Evolutionary conservation across 257 asterid genomes (phyloP).

Genomic region (Capsicum chinense): DNA sequence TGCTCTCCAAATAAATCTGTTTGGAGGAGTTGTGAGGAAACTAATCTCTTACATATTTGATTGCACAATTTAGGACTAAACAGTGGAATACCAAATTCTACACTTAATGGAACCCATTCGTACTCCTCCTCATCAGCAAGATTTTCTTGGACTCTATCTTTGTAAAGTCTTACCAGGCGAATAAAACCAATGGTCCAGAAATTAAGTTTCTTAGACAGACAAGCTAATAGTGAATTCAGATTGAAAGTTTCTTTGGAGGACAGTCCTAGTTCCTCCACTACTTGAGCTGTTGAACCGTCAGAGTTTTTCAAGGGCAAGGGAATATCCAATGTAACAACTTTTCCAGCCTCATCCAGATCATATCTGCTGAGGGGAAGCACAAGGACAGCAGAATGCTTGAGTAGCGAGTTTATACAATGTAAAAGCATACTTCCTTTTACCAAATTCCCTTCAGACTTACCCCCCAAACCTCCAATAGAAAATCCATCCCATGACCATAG

Average conservation of each 20-base stretch:
- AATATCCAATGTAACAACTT: slow-evolving; percentile 75
- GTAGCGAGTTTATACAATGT: slow-evolving; percentile 95
- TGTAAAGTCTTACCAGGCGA: slow-evolving; percentile 77
- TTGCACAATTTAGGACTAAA: slow-evolving; percentile 93
- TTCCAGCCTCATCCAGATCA: slow-evolving; percentile 81
- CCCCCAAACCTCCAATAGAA: slow-evolving; percentile 89
- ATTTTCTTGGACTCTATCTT: slow-evolving; percentile 63
- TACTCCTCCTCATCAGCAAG: slow-evolving; percentile 61
- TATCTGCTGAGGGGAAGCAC: slow-evolving; percentile 90
- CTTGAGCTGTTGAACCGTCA: slow-evolving; percentile 82
- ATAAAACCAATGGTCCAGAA: slow-evolving; percentile 86
- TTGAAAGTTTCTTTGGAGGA: slow-evolving; percentile 55
- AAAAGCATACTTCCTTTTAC: slow-evolving; percentile 90
- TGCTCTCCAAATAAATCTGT: slow-evolving; percentile 75
- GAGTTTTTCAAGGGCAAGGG: slow-evolving; percentile 90
- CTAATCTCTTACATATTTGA: slow-evolving; percentile 78
- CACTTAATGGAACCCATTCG: slow-evolving; percentile 96
- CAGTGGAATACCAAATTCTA: slow-evolving; percentile 90
- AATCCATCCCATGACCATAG: slow-evolving; percentile 99
- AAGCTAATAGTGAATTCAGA: slow-evolving; percentile 63
- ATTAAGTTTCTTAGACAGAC: slow-evolving; percentile 72
- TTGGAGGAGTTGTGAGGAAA: slow-evolving; percentile 84
- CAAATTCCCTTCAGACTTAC: slow-evolving; percentile 83
- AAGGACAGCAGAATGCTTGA: slow-evolving; percentile 87
- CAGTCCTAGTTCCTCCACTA: slow-evolving; percentile 86